A percentile compares a stretch with the other conserved stretches of the same genome.
Evolutionary conservation across 2,329 filamentous ascomycete species (phyloP).

Genomic region (Coniosporium tulheliwenetii): DNA sequence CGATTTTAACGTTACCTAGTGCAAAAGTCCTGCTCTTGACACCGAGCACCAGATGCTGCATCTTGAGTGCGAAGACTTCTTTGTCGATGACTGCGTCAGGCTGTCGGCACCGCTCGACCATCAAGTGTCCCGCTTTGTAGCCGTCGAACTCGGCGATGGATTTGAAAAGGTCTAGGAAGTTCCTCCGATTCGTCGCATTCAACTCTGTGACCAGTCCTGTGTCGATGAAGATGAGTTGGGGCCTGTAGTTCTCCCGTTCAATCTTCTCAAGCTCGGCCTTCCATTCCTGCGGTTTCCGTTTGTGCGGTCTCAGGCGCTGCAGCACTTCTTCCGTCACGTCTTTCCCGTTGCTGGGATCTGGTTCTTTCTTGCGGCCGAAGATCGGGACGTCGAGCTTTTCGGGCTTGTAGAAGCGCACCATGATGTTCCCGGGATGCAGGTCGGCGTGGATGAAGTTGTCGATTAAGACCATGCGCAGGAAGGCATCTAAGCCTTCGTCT

Average conservation of each 20-base stretch:
- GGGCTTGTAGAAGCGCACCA: conserved; percentile 94
- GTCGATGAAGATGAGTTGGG: conserved; percentile 94
- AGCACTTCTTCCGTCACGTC: conserved; percentile 85
- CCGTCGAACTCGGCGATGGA: conserved; percentile 94
- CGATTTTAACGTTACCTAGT: conserved; percentile 87
- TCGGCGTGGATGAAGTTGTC: conserved; percentile 98
- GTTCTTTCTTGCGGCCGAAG: conserved; percentile 10
- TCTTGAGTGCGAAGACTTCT: conserved; percentile 85
- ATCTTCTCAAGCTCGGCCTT: conserved; percentile 56
- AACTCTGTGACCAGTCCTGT: conserved; percentile 90
- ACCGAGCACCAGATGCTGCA: conserved; percentile 87
- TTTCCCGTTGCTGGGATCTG: conserved; percentile 30
- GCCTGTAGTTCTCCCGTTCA: conserved; percentile 75
- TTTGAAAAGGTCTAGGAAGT: conserved; percentile 92
- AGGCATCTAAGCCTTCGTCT: conserved; percentile 86
- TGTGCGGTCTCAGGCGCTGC: conserved; percentile 59
- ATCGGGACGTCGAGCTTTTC: conserved; percentile 47
- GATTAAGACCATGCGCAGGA: conserved; percentile 87
- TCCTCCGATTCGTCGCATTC: conserved; percentile 68
- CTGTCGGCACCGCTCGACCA: conserved; percentile 90
- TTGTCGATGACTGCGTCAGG: conserved; percentile 77
- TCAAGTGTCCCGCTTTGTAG: conserved; percentile 84
- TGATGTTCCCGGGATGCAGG: conserved; percentile 93
- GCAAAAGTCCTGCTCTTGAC: conserved; percentile 87
- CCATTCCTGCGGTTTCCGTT: conserved; percentile 56